These are phyloP conservation scores for Bipolaris cookei DNA, from an alignment of 2,329 filamentous ascomycete genomes.

Conservation along the genomic window DNA sequence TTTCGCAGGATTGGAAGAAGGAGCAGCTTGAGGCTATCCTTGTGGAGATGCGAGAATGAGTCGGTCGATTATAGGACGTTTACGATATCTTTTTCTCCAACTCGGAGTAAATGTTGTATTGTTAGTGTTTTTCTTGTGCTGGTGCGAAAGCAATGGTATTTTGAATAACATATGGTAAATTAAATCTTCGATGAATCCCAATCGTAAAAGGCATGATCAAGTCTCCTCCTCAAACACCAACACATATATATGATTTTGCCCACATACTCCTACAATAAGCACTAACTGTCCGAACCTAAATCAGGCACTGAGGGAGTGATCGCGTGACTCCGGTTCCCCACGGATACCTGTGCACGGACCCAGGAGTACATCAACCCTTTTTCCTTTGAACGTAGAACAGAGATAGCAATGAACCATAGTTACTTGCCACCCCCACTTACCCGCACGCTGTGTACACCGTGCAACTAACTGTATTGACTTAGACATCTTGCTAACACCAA, in stretches of 20 bases:
- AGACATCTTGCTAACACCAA: too few relatives aligned
- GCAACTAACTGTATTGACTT: too few relatives aligned
- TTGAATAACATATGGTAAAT: background rate
- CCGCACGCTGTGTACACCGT: too few relatives aligned
- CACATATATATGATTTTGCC: background rate
- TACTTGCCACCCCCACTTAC: too few relatives aligned
- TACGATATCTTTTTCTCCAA: background rate
- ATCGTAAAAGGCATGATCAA: background rate
- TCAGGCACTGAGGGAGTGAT: too few relatives aligned
- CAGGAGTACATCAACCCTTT: too few relatives aligned
- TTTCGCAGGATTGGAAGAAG: slow-evolving; percentile 22
- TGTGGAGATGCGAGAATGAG: slow-evolving; percentile 2
- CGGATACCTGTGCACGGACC: too few relatives aligned
- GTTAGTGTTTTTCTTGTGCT: background rate
- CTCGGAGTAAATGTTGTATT: background rate
- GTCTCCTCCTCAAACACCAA: background rate
- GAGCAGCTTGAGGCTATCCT: slow-evolving; percentile 26
- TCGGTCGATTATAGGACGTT: background rate
- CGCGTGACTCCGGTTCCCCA: too few relatives aligned
- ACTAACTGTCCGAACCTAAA: too few relatives aligned
- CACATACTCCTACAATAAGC: background rate
- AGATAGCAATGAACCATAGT: too few relatives aligned
- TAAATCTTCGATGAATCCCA: too few relatives aligned
- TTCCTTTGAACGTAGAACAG: too few relatives aligned
- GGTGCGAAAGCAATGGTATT: background rate